phyloP scores from a whole-genome alignment of 1,139 yeast species.

The Meyerozyma guilliermondii region DNA sequence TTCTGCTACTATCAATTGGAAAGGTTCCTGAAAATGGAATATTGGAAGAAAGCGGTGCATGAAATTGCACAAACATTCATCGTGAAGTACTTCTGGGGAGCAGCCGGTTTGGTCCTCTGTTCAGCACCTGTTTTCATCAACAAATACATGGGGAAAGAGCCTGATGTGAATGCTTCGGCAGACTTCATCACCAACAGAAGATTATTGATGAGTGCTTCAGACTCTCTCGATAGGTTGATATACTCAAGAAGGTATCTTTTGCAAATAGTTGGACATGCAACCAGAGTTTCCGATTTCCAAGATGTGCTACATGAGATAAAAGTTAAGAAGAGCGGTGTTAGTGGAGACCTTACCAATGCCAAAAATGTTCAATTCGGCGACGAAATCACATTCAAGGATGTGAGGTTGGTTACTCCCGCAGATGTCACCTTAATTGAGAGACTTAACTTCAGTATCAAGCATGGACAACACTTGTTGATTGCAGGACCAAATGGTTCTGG shows the following conservation, averaged over 20 bases:
- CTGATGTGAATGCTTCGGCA: conserved; percentile 56
- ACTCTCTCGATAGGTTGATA: conserved; percentile 82
- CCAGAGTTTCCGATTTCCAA: conserved; percentile 69
- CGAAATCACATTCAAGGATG: conserved; percentile 64
- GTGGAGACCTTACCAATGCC: conserved; percentile 23
- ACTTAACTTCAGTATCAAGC: conserved; percentile 65
- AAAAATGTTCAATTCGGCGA: conserved; percentile 39
- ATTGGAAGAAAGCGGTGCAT: conserved; percentile 69
- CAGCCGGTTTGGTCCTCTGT: conserved; percentile 83
- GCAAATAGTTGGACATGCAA: conserved; percentile 79
- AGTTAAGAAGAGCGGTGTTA: conserved; percentile 14
- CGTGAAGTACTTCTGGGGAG: conserved; percentile 94
- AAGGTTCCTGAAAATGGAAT: conserved; percentile 70
- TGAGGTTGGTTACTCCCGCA: conserved; percentile 80
- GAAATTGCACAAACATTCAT: conserved; percentile 79
- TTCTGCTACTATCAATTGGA: conserved; percentile 78
- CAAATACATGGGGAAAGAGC: conserved; percentile 46
- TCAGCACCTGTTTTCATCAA: conserved; percentile 83
- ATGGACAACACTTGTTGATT: conserved; percentile 81
- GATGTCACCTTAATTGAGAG: conserved; percentile 67
- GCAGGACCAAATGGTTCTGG: conserved; percentile 98
- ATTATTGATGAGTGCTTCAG: conserved; percentile 77
- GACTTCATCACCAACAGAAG: conserved; percentile 90
- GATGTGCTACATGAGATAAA: conserved; percentile 56
- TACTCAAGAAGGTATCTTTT: conserved; percentile 81